Base-by-base conservation (phyloP, 2,329 filamentous ascomycete genomes). In the Cladobotryum mycophilum region DNA sequence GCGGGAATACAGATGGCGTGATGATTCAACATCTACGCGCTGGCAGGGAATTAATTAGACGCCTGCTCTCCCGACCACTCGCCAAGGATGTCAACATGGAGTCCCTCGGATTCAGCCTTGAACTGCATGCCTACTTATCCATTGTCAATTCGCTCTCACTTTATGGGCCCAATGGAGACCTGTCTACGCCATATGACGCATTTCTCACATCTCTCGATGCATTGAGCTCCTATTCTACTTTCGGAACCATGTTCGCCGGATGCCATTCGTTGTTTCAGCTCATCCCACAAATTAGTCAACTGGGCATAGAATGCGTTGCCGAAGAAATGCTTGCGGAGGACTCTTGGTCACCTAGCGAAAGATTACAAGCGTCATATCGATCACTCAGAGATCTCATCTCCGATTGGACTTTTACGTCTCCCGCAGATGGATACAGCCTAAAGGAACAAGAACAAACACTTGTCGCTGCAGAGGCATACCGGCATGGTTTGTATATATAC, bases 1-100 rank as follows among this genome's bases (percentile, higher is more conserved):
- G 33, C 17, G 36, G 45, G 3, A 41, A 47, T 41, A 41, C 33
- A 12, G 41, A 33, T 6, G 45, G 45, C 20, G 37, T 47, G 45
- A 47, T 41, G 35, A 22, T 47, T 5, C 36, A 48, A 11, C 46
- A 48, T 41, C n/a, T 41, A n/a, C 15, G 46, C 41, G 46, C 37
- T n/a, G 34, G 46, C 22, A 25, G 46, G 35, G 15, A 48, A 40
- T 8, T 48, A n/a, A 18, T 48, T 4, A 14, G 12, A 13, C 46
- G 37, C 14, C 37, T 41, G 20, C 46, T 48, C 22, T 11, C 38
- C 34, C 46, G 25, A n/a, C 46, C 37, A 11, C 25, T 41, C 20
- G 22, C 20, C 14, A 14, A 13, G 4, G 41, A 35, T 15, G 35
- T 48, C n/a, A 18, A 48, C 15, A 38, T 13, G 41, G 46, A 48